A percentile compares a stretch with the other conserved stretches of the same genome.
phyloP scores from a whole-genome alignment of 495 filamentous ascomycete species.

The Aspergillus nidulans region DNA sequence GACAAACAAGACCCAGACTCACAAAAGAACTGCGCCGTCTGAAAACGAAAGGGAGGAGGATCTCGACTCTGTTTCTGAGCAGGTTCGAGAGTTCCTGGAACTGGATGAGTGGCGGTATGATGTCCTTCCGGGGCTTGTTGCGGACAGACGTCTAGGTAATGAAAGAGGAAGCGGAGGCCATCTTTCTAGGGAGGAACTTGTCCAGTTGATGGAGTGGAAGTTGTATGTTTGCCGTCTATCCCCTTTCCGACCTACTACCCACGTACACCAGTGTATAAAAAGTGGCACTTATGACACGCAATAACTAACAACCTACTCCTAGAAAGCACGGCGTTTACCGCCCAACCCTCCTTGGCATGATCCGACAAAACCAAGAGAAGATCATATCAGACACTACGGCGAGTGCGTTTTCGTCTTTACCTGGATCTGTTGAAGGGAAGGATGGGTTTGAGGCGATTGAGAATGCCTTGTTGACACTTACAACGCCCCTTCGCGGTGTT shows the following conservation, averaged over 20 bases:
- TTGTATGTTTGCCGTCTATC: slow-evolving; percentile 50
- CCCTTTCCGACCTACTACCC: slow-evolving; percentile 8
- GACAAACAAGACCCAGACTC: neutral
- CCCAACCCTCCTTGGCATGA: slow-evolving; percentile 61
- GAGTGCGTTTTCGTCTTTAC: slow-evolving; percentile 38
- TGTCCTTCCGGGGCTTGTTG: slow-evolving; percentile 19
- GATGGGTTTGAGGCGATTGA: slow-evolving; percentile 14
- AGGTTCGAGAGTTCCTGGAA: slow-evolving; percentile 18
- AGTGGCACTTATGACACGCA: too few relatives aligned
- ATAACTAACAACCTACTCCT: slow-evolving; percentile 2
- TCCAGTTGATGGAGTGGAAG: slow-evolving; percentile 68
- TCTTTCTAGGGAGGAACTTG: slow-evolving; percentile 30
- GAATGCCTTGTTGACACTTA: slow-evolving; percentile 42
- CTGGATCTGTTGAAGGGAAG: neutral
- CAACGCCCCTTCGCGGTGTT: slow-evolving; percentile 55
- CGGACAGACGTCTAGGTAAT: neutral
- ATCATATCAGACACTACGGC: slow-evolving; percentile 40
- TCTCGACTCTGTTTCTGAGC: neutral
- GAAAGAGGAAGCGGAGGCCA: slow-evolving; percentile 6
- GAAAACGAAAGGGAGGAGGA: slow-evolving; percentile 1
- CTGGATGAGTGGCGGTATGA: slow-evolving; percentile 38
- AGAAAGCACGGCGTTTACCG: slow-evolving; percentile 64
- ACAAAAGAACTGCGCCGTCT: neutral
- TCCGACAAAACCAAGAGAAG: slow-evolving; percentile 53
- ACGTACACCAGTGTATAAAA: too few relatives aligned